Percentiles rank a stretch among this genome's conserved stretches.
These are phyloP conservation scores for Gossypium mustelinum DNA, from an alignment of 345 rosid genomes.

Conservation along the genomic window DNA sequence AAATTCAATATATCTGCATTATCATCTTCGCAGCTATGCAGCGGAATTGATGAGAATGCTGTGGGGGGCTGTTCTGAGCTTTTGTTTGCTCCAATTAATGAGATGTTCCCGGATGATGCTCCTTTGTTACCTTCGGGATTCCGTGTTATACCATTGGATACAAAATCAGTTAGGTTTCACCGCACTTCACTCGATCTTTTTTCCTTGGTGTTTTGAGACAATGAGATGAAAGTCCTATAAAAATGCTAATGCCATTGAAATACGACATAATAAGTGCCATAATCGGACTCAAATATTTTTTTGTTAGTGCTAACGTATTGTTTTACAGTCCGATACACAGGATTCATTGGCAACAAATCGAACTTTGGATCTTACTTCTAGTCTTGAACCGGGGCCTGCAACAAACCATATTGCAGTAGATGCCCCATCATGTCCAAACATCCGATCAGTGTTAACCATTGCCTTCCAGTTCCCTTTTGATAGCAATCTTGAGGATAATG, in stretches of 20 bases:
- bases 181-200: not conserved
- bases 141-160: not conserved
- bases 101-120: not conserved
- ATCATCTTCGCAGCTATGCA: not conserved
- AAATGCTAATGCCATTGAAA: not conserved
- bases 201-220: too few species aligned
- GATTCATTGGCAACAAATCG: not conserved
- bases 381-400: not conserved
- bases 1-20: not conserved
- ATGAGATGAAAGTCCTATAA: not conserved
- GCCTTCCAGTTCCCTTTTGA: constrained; percentile 98
- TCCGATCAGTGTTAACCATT: constrained; percentile 48
- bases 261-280: too few species aligned
- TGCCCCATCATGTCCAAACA: not conserved
- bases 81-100: not conserved
- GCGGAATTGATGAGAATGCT: not conserved
- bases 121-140: not conserved
- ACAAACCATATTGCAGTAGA: not conserved
- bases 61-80: not conserved
- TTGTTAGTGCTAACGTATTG: not conserved
- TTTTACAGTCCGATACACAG: not conserved
- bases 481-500: constrained; percentile 79
- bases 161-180: not conserved
- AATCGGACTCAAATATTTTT: not conserved
- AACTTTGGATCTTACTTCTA: not conserved